Evolutionary conservation across 2,329 filamentous ascomycete species (phyloP), one percentile per base, ranked within the genome.

Genomic region (Epichloe gansuensis): DNA sequence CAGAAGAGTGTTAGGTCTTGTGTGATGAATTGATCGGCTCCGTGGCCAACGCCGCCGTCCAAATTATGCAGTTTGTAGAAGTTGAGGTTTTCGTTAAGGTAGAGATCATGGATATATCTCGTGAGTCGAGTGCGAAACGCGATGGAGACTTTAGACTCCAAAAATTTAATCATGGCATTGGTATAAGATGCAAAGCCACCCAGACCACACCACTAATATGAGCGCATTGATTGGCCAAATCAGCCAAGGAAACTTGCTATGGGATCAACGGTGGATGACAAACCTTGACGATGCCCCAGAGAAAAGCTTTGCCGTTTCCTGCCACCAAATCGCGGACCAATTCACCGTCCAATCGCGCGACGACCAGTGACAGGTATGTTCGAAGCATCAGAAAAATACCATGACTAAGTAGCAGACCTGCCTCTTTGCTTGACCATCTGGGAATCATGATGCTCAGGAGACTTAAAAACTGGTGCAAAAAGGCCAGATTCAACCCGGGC

Each of bases 131-230:
- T 98, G 42, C 93, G 84, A 76, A 98, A 98, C 36, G 94, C 91
- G 58, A 98, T 98, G 6, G 91, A 95, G 51, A 98, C 89, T 72
- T 98, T 98, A 49, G 88, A 91, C 69, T 98, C 91, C 56, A 98
- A 77, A 70, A 87, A 98, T 68, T 97, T 97, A 75, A 98, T 98
- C 86, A 94, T 96, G 51, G 91, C 89, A 67, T 98, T 98, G 49
- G 91, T 96, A 64, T 98, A 98, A 0, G 91, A 95, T 8, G 90
- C 91, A 57, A 97, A 83, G 2, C 87, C 88, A 42, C 93, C 93
- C 38, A 98, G 84, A 3, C 91, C 89, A 58, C 90, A 89, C 93
- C 93, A 98, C 75, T 81, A 49, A 44, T 48, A 57, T 39, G 31
- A 50, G 45, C 40, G 46, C 55, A 40, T 54, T 21, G 15, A n/a